phyloP scores from a whole-genome alignment of 2,329 filamentous ascomycete genomes.

The Calycina marina region DNA sequence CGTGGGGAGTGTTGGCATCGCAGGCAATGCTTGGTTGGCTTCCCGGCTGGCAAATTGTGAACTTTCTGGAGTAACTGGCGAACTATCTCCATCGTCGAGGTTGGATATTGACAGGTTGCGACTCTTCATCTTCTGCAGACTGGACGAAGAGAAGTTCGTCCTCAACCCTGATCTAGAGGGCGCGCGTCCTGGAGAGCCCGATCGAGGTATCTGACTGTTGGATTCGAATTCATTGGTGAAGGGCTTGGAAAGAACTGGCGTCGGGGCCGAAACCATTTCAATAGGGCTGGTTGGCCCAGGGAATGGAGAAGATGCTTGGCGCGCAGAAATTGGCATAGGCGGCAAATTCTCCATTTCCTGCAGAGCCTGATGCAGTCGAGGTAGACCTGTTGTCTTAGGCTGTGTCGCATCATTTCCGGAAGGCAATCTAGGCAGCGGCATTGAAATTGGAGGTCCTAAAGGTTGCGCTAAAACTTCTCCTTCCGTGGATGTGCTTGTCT shows the following conservation, averaged over 20 bases:
- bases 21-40: conserved; percentile 32
- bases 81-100: conserved; percentile 46
- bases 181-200: conserved; percentile 36
- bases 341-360: conserved; percentile 8
- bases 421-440: conserved; percentile 16
- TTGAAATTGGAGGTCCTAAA: conserved; percentile 13
- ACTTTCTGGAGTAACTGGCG: conserved; percentile 61
- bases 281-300: conserved; percentile 13
- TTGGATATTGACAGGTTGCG: conserved; percentile 58
- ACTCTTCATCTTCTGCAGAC: conserved; percentile 55
- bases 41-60: conserved; percentile 26
- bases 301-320: conserved; percentile 18
- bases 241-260: conserved; percentile 18
- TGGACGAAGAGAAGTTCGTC: conserved; percentile 59
- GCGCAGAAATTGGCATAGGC: conserved; percentile 14
- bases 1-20: conserved; percentile 51
- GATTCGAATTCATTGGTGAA: conserved; percentile 22
- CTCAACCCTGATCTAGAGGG: conserved; percentile 32
- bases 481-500: conserved; percentile 38
- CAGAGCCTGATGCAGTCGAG: conserved; percentile 9
- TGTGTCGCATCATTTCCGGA: conserved; percentile 7
- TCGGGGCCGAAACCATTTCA: conserved; percentile 19
- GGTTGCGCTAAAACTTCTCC: conserved; percentile 6
- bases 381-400: conserved; percentile 18
- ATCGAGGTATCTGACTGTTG: conserved; percentile 25